These are phyloP conservation scores for Diaporthe ilicicola DNA, from an alignment of 2,329 filamentous ascomycete genomes.

Conservation along the genomic window DNA sequence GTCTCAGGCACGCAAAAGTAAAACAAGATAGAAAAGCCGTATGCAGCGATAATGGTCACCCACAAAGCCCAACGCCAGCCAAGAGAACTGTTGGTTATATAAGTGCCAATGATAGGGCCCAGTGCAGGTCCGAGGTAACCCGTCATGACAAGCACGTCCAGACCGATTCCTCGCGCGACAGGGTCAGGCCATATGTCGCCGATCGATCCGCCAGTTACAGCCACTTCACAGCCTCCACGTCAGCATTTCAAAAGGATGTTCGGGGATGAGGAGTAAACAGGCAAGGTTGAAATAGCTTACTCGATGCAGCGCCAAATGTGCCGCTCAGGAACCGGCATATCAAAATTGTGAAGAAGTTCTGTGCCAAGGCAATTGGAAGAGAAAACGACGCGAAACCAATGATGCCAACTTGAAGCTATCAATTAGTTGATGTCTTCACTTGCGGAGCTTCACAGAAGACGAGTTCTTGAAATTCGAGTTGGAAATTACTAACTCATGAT, in stretches of 20 bases:
- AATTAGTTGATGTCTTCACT: too few relatives aligned
- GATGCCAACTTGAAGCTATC: background rate
- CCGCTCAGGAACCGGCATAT: slow-evolving; percentile 5
- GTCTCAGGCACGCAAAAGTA: background rate
- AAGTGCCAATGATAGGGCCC: background rate
- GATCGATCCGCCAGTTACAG: background rate
- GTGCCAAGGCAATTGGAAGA: background rate
- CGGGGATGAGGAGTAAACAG: too few relatives aligned
- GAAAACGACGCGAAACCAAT: background rate
- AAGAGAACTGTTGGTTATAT: background rate
- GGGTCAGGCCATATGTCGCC: background rate
- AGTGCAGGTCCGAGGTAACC: background rate
- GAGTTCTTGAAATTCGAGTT: background rate
- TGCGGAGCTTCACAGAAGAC: too few relatives aligned
- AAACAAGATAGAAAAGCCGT: background rate
- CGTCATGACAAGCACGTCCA: background rate
- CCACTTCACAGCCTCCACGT: background rate
- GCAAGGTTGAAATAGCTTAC: background rate
- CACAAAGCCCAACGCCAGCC: background rate
- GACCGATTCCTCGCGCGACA: background rate
- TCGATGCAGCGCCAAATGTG: background rate
- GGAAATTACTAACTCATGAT: background rate
- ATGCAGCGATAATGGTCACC: background rate
- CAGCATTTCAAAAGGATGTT: too few relatives aligned
- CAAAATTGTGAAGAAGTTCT: slow-evolving; percentile 2